Percentiles rank a stretch among this genome's conserved stretches.
Conservation (phyloP, 495 filamentous ascomycete genomes). For the Aspergillus saccharolyticus region DNA sequence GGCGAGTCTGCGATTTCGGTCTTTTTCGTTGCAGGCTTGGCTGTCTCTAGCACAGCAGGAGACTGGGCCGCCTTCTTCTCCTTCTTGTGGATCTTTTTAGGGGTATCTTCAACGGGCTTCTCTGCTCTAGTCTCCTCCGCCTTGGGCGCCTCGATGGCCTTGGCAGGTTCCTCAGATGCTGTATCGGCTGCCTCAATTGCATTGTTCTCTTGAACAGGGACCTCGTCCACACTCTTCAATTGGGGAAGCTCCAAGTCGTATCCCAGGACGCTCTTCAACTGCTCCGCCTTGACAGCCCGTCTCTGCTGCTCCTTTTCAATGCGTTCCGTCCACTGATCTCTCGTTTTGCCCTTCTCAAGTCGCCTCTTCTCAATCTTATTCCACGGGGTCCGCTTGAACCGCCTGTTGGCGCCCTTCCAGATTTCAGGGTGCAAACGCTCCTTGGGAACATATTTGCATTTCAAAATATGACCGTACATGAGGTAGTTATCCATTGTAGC, state of each 20-base stretch:
- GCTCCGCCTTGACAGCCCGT: constrained; percentile 59
- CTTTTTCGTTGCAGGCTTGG: constrained; percentile 16
- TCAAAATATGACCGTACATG: constrained; percentile 85
- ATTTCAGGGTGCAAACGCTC: constrained; percentile 74
- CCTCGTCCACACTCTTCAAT: constrained; percentile 61
- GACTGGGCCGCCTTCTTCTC: constrained; percentile 25
- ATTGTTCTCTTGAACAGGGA: constrained; percentile 40
- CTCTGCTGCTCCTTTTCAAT: constrained; percentile 65
- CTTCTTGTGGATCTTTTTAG: constrained; percentile 32
- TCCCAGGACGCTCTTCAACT: constrained; percentile 67
- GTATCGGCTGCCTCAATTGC: constrained; percentile 27
- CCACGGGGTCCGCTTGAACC: constrained; percentile 82
- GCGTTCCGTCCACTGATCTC: constrained; percentile 70
- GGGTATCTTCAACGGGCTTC: constrained; percentile 31
- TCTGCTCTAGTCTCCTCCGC: constrained; percentile 26
- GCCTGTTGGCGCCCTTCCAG: constrained; percentile 81
- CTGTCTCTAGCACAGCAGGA: constrained; percentile 14
- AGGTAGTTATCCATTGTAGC: constrained; percentile 98
- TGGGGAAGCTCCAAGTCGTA: constrained; percentile 78
- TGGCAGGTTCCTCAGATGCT: constrained; percentile 24
- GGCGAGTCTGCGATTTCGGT: constrained; percentile 15
- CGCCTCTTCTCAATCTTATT: constrained; percentile 74
- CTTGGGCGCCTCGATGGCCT: constrained; percentile 25
- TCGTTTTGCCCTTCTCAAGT: constrained; percentile 62
- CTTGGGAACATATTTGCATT: constrained; percentile 69